Evolutionary conservation across 768 basidiomycete species (phyloP).

Genomic region (Rhodosporidiobolus odoratus): DNA sequence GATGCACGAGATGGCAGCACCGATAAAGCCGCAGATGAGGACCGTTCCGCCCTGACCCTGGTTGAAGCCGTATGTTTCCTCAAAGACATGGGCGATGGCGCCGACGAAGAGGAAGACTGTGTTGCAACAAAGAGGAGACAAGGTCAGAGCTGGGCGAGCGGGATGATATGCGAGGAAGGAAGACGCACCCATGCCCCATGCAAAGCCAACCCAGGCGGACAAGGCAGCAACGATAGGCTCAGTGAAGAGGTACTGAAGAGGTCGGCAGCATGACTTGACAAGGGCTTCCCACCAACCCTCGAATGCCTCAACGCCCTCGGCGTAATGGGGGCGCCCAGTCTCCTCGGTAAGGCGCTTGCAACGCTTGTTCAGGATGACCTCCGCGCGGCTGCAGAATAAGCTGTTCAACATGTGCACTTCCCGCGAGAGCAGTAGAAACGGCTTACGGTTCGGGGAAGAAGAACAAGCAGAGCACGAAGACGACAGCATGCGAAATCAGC

Average conservation of each 20-base stretch:
- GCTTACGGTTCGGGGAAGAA: slow-evolving; percentile 29
- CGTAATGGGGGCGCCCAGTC: slow-evolving; percentile 31
- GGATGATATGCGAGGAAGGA: too few species aligned
- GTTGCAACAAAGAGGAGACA: neutral
- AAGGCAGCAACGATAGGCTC: slow-evolving; percentile 32
- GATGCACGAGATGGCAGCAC: slow-evolving; percentile 28
- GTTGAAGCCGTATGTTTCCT: slow-evolving; percentile 28
- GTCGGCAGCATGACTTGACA: slow-evolving; percentile 18
- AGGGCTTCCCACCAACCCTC: slow-evolving; percentile 21
- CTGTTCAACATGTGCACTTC: neutral
- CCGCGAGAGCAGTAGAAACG: neutral
- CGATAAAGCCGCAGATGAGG: slow-evolving; percentile 40
- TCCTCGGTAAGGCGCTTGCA: slow-evolving; percentile 15
- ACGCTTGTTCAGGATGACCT: slow-evolving; percentile 37
- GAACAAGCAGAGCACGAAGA: slow-evolving; percentile 31
- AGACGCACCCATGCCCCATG: too few species aligned
- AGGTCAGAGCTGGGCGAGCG: too few species aligned
- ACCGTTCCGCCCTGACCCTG: slow-evolving; percentile 29
- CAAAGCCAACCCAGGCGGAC: neutral
- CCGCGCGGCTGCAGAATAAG: slow-evolving; percentile 13
- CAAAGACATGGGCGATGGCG: slow-evolving; percentile 30
- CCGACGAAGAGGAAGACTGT: slow-evolving; percentile 30
- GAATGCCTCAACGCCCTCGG: slow-evolving; percentile 24
- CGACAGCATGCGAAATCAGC: slow-evolving; percentile 28
- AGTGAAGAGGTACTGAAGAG: slow-evolving; percentile 30